These are phyloP conservation scores for Cadophora sp. DNA, from an alignment of 2,329 filamentous ascomycete genomes.

Conservation along the genomic window DNA sequence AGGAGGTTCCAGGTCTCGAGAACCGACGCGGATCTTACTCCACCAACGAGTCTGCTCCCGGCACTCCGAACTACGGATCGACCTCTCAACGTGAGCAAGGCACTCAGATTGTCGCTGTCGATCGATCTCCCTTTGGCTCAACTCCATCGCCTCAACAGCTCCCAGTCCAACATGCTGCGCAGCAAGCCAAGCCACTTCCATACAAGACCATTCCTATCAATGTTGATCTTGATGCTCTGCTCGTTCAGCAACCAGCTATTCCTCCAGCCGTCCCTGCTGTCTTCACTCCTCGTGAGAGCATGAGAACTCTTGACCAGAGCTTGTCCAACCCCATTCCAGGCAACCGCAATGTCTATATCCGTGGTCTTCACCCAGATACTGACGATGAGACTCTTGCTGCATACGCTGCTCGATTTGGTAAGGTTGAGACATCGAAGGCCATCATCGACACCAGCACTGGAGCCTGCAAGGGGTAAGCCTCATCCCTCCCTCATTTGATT, in stretches of 20 bases:
- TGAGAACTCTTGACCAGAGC: slow-evolving; percentile 91
- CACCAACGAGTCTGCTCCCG: slow-evolving; percentile 69
- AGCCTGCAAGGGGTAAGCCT: slow-evolving; percentile 88
- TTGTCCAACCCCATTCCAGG: slow-evolving; percentile 89
- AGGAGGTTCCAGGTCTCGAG: slow-evolving; percentile 65
- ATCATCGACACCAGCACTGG: slow-evolving; percentile 95
- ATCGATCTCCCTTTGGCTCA: slow-evolving; percentile 67
- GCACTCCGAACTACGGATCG: slow-evolving; percentile 69
- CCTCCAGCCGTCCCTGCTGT: slow-evolving; percentile 90
- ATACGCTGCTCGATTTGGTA: slow-evolving; percentile 88
- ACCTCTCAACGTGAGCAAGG: slow-evolving; percentile 65
- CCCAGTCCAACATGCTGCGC: slow-evolving; percentile 49
- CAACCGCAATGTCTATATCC: slow-evolving; percentile 98
- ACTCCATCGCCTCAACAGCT: slow-evolving; percentile 71
- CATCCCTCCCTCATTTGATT: background rate
- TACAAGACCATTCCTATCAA: slow-evolving; percentile 44
- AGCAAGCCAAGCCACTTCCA: slow-evolving; percentile 42
- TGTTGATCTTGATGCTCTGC: slow-evolving; percentile 63
- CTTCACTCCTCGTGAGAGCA: slow-evolving; percentile 82
- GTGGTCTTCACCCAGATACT: slow-evolving; percentile 92
- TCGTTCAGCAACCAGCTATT: slow-evolving; percentile 80
- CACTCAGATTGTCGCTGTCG: slow-evolving; percentile 62
- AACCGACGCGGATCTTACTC: slow-evolving; percentile 73
- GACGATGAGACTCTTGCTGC: slow-evolving; percentile 86
- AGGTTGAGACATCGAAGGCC: slow-evolving; percentile 95